Conservation (phyloP, 495 filamentous ascomycete genomes). For the Lophiostoma macrostomum region DNA sequence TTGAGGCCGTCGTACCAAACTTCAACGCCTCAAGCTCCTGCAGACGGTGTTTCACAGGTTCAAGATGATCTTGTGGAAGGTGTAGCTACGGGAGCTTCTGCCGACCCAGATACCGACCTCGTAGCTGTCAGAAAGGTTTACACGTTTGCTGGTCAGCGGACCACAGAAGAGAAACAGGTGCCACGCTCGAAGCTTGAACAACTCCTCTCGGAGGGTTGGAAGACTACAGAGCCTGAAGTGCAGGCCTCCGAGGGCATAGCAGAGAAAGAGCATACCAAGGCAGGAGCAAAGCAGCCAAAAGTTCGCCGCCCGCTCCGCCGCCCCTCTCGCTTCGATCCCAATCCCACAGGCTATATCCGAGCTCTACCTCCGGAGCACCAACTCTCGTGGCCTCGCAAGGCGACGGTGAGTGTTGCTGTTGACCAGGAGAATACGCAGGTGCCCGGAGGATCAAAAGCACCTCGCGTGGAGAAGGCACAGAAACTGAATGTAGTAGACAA, state of each 20-base stretch:
- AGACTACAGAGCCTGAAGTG: conserved; percentile 32
- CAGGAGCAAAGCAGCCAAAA: conserved; percentile 15
- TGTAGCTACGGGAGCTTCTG: not conserved
- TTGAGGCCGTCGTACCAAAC: conserved; percentile 8
- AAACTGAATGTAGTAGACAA: conserved; percentile 98
- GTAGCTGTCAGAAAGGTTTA: conserved; percentile 86
- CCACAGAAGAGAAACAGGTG: conserved; percentile 79
- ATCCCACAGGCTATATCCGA: conserved; percentile 45
- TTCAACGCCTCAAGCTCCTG: not conserved
- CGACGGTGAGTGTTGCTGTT: conserved; percentile 43
- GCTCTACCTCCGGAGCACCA: conserved; percentile 37
- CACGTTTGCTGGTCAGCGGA: conserved; percentile 83
- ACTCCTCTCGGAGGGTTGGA: conserved; percentile 56
- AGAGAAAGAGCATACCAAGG: not conserved
- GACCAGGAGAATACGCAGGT: conserved; percentile 19
- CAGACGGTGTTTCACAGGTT: not conserved
- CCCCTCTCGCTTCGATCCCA: conserved; percentile 79
- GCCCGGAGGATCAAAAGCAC: conserved; percentile 8
- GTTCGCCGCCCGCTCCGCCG: conserved; percentile 67
- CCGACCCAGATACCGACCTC: conserved; percentile 46
- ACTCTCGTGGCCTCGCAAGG: conserved; percentile 43
- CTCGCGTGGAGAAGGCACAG: conserved; percentile 52
- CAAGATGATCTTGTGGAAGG: no score
- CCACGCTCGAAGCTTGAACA: conserved; percentile 73
- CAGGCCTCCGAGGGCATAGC: conserved; percentile 37